These are phyloP conservation scores for Suillus plorans DNA, from an alignment of 768 basidiomycete species.

Conservation along the genomic window DNA sequence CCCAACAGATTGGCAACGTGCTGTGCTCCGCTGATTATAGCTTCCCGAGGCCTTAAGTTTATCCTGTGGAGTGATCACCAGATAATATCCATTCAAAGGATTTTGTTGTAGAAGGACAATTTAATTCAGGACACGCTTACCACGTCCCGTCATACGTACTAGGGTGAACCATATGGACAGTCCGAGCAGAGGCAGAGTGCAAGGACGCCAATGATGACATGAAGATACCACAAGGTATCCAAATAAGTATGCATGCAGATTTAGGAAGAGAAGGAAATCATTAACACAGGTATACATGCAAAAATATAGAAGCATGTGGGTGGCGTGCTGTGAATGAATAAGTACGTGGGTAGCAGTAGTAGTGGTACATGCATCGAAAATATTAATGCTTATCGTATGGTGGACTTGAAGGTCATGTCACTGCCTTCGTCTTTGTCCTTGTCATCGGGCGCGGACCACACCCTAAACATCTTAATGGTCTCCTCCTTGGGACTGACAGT, in stretches of 20 bases:
- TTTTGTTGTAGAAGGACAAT: not conserved
- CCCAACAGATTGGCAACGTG: not conserved
- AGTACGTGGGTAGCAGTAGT: conserved; percentile 9
- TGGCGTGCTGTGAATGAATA: conserved; percentile 8
- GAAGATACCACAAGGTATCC: too few species aligned
- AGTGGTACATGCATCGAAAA: conserved; percentile 2
- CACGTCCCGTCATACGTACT: not conserved
- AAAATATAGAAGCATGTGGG: conserved; percentile 1
- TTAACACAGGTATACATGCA: not conserved
- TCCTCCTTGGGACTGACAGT: conserved; percentile 65
- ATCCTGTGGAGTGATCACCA: not conserved
- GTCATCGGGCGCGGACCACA: conserved; percentile 44
- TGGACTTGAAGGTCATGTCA: conserved; percentile 23
- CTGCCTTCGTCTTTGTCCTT: conserved; percentile 18
- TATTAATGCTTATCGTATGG: conserved; percentile 23
- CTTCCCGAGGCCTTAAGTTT: not conserved
- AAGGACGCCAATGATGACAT: not conserved
- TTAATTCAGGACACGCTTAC: not conserved
- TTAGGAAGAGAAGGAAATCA: not conserved
- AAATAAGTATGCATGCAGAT: not conserved
- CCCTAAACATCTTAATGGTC: conserved; percentile 73
- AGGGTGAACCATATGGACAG: not conserved
- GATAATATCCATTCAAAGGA: not conserved
- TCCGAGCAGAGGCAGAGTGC: not conserved
- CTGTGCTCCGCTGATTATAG: not conserved